Evolutionary conservation across 2,329 filamentous ascomycete species (phyloP), one percentile per base, ranked within the genome.

Genomic region (Trichoderma hamatum): DNA sequence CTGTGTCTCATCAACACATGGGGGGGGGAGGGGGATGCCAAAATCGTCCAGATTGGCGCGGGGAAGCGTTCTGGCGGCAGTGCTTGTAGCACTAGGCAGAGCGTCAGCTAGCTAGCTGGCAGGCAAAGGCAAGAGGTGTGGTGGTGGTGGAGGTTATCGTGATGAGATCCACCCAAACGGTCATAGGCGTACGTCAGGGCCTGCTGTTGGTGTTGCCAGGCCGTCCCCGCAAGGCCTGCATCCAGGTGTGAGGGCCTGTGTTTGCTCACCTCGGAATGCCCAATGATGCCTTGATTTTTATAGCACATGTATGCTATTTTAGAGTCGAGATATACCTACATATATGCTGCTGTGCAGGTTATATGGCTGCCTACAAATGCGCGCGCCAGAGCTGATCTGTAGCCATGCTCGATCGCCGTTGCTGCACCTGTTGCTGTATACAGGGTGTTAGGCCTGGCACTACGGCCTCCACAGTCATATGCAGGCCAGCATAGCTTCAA

Each of bases 111-210:
- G 61, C 26, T 49, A 49, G 46, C 46, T 13, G 46, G 46, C 46
- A 49, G 46, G 28, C 28, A 51, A 39, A 21, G n/a, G 10, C 19
- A 7, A 43, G n/a, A 52, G 34, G 32, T 62, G 43, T 32, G 55
- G 52, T 49, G 59, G 30, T 32, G 63, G 63, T 36, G 60, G 67
- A 65, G 52, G 60, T 43, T 60, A 58, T 69, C 52, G 62, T 56
- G 67, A 54, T 60, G 67, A 69, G 67, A 69, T 69, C 67, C 67
- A 69, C 67, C 67, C 28, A 69, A 69, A 60, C 32, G 54, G 55
- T 43, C 56, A 52, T 43, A 55, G 46, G 32, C 60, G 60, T 49
- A 63, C 21, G 46, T 49, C 46, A 43, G 39, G 36, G 58, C 24
- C 26, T 60, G 58, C 58, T 60, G 46, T 49, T 49, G n/a, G 46